These are phyloP conservation scores for Spatholobus suberectus DNA, from an alignment of 306 rosid genomes.

Conservation along the genomic window DNA sequence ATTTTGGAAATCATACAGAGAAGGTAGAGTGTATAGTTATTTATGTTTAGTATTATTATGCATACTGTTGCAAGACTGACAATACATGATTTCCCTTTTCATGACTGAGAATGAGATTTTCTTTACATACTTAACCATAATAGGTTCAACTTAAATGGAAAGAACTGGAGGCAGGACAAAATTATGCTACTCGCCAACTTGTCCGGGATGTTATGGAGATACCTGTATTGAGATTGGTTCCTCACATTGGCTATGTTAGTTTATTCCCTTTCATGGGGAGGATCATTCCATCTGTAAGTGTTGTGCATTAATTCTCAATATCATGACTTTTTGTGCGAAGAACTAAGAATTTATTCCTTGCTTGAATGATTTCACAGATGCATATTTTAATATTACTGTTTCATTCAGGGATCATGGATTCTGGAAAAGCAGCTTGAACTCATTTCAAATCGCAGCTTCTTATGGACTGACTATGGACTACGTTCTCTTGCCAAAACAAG, in stretches of 20 bases:
- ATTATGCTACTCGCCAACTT: slow-evolving; percentile 65
- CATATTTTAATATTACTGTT: slow-evolving; percentile 26
- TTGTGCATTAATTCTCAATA: slow-evolving; percentile 17
- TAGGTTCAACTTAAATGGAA: slow-evolving; percentile 88
- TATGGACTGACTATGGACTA: slow-evolving; percentile 94
- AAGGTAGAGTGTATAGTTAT: slow-evolving; percentile 60
- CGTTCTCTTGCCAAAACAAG: slow-evolving; percentile 94
- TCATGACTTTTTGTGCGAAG: slow-evolving; percentile 5
- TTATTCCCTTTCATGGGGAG: slow-evolving; percentile 87
- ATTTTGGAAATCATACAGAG: slow-evolving; percentile 94
- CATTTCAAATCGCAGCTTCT: slow-evolving; percentile 74
- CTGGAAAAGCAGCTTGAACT: slow-evolving; percentile 89
- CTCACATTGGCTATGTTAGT: slow-evolving; percentile 86
- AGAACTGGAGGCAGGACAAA: slow-evolving; percentile 55
- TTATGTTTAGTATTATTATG: neutral
- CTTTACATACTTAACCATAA: slow-evolving; percentile 33
- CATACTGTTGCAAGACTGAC: slow-evolving; percentile 23
- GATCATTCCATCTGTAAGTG: slow-evolving; percentile 88
- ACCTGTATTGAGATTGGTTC: slow-evolving; percentile 82
- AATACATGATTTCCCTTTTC: slow-evolving; percentile 6
- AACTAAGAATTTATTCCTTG: neutral
- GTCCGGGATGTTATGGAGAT: slow-evolving; percentile 67
- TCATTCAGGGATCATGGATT: slow-evolving; percentile 77
- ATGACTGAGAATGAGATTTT: slow-evolving; percentile 31
- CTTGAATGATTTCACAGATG: slow-evolving; percentile 24